phyloP scores from a whole-genome alignment of 202 grass and related monocot genomes.

The Musa balbisiana region DNA sequence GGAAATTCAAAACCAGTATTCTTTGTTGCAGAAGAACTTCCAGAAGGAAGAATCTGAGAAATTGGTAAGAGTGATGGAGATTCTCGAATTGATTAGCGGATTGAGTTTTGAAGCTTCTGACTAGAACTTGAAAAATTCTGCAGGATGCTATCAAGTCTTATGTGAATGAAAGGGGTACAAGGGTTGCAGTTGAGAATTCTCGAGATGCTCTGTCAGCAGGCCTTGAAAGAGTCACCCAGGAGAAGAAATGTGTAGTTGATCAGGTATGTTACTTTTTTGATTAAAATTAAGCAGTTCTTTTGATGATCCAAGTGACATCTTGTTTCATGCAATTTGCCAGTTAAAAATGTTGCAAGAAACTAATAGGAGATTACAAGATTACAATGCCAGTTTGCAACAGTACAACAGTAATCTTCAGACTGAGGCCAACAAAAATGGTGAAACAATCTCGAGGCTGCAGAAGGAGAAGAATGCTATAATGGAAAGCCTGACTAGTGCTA shows the following conservation, averaged over 20 bases:
- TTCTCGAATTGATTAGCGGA: background rate
- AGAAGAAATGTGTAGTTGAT: slow-evolving; percentile 66
- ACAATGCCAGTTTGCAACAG: slow-evolving; percentile 83
- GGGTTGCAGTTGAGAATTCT: slow-evolving; percentile 42
- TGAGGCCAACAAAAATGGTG: slow-evolving; percentile 65
- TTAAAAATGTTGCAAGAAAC: slow-evolving; percentile 96
- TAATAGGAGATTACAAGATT: slow-evolving; percentile 69
- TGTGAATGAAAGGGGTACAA: slow-evolving; percentile 47
- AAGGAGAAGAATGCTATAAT: slow-evolving; percentile 79
- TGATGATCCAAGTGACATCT: background rate
- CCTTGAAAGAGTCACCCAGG: slow-evolving; percentile 62
- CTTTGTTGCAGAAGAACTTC: slow-evolving; percentile 44
- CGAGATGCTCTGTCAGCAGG: slow-evolving; percentile 39
- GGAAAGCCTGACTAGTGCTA: slow-evolving; percentile 47
- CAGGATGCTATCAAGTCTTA: slow-evolving; percentile 48
- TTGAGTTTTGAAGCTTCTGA: background rate
- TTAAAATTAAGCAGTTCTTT: background rate
- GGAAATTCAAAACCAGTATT: slow-evolving; percentile 34
- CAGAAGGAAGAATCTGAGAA: slow-evolving; percentile 53
- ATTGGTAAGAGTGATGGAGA: slow-evolving; percentile 30
- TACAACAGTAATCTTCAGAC: slow-evolving; percentile 95
- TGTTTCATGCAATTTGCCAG: slow-evolving; percentile 22
- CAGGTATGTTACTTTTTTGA: slow-evolving; percentile 37
- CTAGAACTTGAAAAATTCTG: background rate
- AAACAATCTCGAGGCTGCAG: slow-evolving; percentile 59